Conservation (phyloP, 805 yeast species). For the Ogataea saltuana region DNA sequence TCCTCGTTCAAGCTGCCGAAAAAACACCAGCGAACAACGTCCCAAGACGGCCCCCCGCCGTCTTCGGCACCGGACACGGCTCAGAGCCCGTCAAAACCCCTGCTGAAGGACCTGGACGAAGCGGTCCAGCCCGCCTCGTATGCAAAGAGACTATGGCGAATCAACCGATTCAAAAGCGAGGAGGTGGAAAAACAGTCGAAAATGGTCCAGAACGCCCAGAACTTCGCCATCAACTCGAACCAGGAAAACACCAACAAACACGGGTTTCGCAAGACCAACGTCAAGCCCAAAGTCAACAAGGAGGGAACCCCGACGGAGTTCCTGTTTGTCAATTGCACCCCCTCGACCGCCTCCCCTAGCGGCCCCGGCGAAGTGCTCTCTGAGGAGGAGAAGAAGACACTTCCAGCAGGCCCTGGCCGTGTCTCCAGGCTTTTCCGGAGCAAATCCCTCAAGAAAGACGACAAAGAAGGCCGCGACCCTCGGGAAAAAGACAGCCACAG, state of each 20-base stretch:
- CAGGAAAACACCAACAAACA: conserved; percentile 26
- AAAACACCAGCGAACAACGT: conserved; percentile 12
- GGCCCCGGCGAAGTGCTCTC: conserved; percentile 1
- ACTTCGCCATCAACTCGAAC: conserved; percentile 20
- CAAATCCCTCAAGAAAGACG: conserved; percentile 16
- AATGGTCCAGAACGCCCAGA: conserved; percentile 30
- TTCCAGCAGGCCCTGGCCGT: conserved; percentile 15
- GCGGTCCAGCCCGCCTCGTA: conserved; percentile 12
- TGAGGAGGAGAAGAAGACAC: conserved; percentile 18
- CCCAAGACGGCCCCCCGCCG: conserved; percentile 2
- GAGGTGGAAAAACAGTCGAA: conserved; percentile 37
- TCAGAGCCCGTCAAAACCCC: background rate
- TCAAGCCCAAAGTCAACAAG: conserved; percentile 35
- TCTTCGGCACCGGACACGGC: conserved; percentile 7
- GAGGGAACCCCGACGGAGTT: conserved; percentile 36
- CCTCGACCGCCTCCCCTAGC: conserved; percentile 15
- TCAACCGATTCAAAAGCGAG: conserved; percentile 33
- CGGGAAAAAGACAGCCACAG: no score
- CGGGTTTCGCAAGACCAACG: conserved; percentile 30
- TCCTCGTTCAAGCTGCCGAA: conserved; percentile 16
- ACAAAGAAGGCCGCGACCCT: background rate
- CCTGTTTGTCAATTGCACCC: conserved; percentile 36
- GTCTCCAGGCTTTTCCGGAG: conserved; percentile 26
- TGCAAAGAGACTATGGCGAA: conserved; percentile 33
- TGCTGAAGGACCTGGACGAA: background rate